Percentiles rank a stretch among this genome's conserved stretches.
Evolutionary conservation across 1,284 basidiomycete genomes (phyloP).

Genomic region (Pulveroboletus sp.): DNA sequence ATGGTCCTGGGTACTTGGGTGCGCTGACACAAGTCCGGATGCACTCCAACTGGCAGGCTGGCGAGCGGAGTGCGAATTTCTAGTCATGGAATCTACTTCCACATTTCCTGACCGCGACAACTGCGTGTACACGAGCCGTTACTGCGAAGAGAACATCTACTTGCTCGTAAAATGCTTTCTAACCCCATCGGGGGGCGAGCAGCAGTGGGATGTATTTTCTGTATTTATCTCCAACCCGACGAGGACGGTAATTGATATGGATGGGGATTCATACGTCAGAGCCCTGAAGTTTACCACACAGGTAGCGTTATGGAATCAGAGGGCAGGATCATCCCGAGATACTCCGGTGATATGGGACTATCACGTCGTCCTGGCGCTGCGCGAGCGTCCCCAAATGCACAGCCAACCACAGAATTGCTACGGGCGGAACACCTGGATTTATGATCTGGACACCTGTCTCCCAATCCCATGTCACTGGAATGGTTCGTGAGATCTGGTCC

Average conservation of each 20-base stretch:
- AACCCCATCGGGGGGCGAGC: conserved; percentile 28
- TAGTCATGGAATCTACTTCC: conserved; percentile 15
- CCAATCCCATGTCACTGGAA: conserved; percentile 49
- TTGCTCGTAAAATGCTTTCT: conserved; percentile 52
- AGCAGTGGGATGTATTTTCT: conserved; percentile 52
- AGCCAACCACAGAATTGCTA: conserved; percentile 4
- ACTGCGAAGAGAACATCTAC: conserved; percentile 77
- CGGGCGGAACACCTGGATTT: conserved; percentile 49
- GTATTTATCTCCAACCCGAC: conserved; percentile 67
- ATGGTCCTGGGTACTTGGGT: background rate
- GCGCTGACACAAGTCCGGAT: background rate
- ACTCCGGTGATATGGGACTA: conserved; percentile 71
- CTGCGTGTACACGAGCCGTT: conserved; percentile 35
- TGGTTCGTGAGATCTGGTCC: conserved; percentile 39
- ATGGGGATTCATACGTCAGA: background rate
- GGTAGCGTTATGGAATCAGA: conserved; percentile 70
- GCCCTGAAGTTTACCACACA: conserved; percentile 31
- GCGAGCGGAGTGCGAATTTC: conserved; percentile 27
- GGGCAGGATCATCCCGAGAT: conserved; percentile 39
- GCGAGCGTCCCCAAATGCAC: conserved; percentile 26
- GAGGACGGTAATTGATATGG: conserved; percentile 48
- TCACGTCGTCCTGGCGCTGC: conserved; percentile 64
- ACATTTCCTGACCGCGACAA: conserved; percentile 21
- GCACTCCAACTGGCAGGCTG: no score
- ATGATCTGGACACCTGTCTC: conserved; percentile 63